phyloP scores from a whole-genome alignment of 2,329 filamentous ascomycete species.

The Cladosporium oxysporum region DNA sequence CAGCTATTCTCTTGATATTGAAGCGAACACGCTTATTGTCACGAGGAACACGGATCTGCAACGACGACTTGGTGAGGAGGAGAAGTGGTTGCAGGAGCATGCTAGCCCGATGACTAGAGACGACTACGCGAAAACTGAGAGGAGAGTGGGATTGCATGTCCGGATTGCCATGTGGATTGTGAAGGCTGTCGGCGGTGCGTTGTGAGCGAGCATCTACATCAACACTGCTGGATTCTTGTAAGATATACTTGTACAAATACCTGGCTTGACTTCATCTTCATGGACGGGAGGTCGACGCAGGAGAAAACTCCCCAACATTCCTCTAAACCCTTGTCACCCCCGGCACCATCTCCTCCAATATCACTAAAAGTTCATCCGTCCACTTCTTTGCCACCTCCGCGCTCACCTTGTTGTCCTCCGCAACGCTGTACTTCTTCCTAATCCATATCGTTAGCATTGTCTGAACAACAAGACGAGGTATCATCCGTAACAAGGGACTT shows the following conservation, averaged over 20 bases:
- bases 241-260: background rate
- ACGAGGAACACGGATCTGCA: conserved; percentile 75
- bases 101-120: conserved; percentile 68
- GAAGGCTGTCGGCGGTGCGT: conserved; percentile 17
- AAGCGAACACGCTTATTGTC: conserved; percentile 83
- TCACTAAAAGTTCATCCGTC: conserved; percentile 38
- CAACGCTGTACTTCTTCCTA: conserved; percentile 15
- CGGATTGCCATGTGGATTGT: conserved; percentile 78
- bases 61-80: conserved; percentile 73
- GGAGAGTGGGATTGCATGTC: conserved; percentile 82
- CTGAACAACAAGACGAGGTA: background rate
- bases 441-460: conserved; percentile 19
- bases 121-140: conserved; percentile 78
- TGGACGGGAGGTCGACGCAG: too few relatives aligned
- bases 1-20: conserved; percentile 88
- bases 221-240: background rate
- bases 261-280: background rate
- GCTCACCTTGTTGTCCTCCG: background rate
- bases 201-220: background rate
- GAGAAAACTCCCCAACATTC: background rate
- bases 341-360: conserved; percentile 33
- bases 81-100: conserved; percentile 75
- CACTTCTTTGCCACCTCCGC: conserved; percentile 34
- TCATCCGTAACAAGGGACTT: conserved; percentile 12
- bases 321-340: background rate